A percentile compares a stretch with the other conserved stretches of the same genome.
Conservation (phyloP, 2,329 filamentous ascomycete species). For the Pseudogymnoascus sp. region DNA sequence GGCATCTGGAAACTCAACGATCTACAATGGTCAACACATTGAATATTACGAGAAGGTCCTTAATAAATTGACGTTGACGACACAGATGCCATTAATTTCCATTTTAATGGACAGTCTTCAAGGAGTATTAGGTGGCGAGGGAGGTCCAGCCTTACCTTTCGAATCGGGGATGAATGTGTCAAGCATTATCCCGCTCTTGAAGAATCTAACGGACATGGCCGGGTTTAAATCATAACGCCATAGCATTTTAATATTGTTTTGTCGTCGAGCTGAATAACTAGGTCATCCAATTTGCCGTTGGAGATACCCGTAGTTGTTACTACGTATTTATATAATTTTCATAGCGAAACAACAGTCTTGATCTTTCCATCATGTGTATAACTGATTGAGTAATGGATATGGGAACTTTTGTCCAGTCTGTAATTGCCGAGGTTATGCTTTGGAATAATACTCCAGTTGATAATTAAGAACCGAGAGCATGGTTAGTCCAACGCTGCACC, state of each 20-base stretch:
- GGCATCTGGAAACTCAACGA: conserved; percentile 35
- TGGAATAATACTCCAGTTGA: not conserved
- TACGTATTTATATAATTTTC: conserved; percentile 5
- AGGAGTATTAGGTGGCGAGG: not conserved
- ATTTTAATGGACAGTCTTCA: not conserved
- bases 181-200: not conserved
- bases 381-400: not conserved
- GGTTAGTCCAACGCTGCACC: not conserved
- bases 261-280: not conserved
- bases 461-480: not conserved
- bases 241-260: not conserved
- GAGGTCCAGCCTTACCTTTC: not conserved
- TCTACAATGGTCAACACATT: conserved; percentile 36
- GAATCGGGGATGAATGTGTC: not conserved
- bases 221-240: not conserved
- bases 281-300: not conserved
- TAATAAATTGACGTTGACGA: not conserved
- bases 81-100: not conserved
- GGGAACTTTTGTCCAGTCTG: not conserved
- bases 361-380: not conserved
- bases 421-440: not conserved
- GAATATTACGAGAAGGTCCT: conserved; percentile 38
- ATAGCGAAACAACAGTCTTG: not conserved
- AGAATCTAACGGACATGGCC: not conserved
- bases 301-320: not conserved